These are phyloP conservation scores for Phytopythium boreale DNA, from an alignment of 352 stramenopile species.

Conservation along the genomic window DNA sequence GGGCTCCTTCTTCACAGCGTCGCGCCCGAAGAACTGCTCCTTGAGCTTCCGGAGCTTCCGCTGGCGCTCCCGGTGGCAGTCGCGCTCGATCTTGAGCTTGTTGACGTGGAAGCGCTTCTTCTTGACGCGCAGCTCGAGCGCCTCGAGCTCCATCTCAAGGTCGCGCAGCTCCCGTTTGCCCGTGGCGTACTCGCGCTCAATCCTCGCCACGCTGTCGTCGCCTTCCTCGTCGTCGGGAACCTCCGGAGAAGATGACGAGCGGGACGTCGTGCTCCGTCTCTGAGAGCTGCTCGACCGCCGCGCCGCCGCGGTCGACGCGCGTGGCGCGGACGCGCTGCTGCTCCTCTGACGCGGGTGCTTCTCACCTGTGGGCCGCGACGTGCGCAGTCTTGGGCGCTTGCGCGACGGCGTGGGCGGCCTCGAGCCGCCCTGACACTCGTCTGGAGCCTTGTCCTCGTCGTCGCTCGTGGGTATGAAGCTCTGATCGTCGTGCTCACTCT, in stretches of 20 bases:
- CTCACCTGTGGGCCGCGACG: background rate
- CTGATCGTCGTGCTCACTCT: background rate
- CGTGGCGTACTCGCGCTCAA: background rate
- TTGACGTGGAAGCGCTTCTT: constrained; percentile 5
- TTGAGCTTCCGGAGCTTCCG: constrained; percentile 12
- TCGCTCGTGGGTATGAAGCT: constrained; percentile 1
- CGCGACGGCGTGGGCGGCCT: background rate
- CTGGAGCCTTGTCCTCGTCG: background rate
- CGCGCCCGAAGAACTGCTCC: constrained; percentile 19
- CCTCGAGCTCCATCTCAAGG: background rate
- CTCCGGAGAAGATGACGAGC: background rate
- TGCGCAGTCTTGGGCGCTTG: background rate
- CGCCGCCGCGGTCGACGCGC: background rate
- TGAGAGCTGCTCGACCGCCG: background rate
- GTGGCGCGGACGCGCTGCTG: background rate
- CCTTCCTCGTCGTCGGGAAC: background rate
- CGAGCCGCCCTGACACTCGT: background rate
- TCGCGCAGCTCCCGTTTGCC: background rate
- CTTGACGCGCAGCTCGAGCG: constrained; percentile 7
- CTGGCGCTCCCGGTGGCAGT: constrained; percentile 7
- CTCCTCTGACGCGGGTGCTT: background rate
- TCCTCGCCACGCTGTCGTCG: background rate
- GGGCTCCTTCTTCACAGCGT: constrained; percentile 7
- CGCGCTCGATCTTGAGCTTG: constrained; percentile 7
- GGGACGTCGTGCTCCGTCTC: background rate